phyloP scores from a whole-genome alignment of 23 red algal species.

The Gracilaria vermiculophylla region DNA sequence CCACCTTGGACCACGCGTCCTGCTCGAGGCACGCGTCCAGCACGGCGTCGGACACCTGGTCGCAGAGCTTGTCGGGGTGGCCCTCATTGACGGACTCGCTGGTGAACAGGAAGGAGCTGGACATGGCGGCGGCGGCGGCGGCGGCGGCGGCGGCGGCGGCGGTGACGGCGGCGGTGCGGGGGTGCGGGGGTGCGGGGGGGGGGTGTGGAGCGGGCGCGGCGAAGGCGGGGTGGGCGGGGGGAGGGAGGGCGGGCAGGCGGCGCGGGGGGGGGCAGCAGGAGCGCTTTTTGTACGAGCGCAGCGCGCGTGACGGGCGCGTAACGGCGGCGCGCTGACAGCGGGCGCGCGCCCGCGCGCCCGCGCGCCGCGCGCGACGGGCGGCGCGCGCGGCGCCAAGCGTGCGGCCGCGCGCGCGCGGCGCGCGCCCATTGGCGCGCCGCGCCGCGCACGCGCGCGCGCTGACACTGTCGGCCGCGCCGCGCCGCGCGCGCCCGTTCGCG shows the following conservation, averaged over 20 bases:
- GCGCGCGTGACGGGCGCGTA: background rate
- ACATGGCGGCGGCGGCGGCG: background rate
- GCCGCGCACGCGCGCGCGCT: background rate
- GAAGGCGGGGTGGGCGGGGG: background rate
- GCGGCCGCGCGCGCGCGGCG: background rate
- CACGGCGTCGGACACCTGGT: constrained; percentile 97
- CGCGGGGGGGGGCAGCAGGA: background rate
- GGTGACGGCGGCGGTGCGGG: background rate
- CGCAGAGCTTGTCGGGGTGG: constrained; percentile 98
- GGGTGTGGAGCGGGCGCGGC: background rate
- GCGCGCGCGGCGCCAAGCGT: background rate
- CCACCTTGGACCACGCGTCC: constrained; percentile 89
- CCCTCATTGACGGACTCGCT: constrained; percentile 99
- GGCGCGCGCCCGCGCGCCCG: too few species aligned
- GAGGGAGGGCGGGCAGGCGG: background rate
- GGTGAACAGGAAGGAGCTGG: constrained; percentile 87
- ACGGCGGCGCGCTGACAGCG: background rate
- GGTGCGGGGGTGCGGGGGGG: background rate
- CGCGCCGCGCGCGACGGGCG: too few species aligned
- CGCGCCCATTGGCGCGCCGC: background rate
- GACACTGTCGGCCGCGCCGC: too few species aligned
- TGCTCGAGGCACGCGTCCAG: constrained; percentile 92
- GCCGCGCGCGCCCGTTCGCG: too few species aligned
- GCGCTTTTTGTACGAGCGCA: constrained; percentile 20
- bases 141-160: background rate